Conservation (phyloP, 306 rosid species). For the Vicia villosa region DNA sequence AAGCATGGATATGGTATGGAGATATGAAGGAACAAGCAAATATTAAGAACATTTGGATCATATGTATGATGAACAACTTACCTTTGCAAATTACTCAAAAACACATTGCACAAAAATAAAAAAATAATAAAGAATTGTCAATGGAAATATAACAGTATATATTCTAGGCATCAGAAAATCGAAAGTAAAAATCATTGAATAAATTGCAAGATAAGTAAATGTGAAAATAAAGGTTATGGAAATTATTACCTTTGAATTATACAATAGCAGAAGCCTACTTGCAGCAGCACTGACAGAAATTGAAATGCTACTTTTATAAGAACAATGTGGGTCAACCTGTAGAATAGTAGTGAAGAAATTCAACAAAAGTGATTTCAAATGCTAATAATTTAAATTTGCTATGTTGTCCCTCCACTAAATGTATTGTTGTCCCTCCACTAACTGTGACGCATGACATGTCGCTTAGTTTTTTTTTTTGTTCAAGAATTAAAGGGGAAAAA, state of each 20-base stretch:
- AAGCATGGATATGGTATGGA: not conserved
- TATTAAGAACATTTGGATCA: slow-evolving; percentile 5
- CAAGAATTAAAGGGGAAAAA: slow-evolving; percentile 13
- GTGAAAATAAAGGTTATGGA: slow-evolving; percentile 27
- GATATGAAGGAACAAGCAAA: slow-evolving; percentile 26
- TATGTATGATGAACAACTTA: slow-evolving; percentile 19
- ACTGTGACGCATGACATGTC: slow-evolving; percentile 21
- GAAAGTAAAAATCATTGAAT: slow-evolving; percentile 15
- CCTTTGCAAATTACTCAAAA: slow-evolving; percentile 12
- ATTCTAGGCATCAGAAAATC: not conserved
- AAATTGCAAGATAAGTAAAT: slow-evolving; percentile 25
- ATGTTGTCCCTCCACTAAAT: slow-evolving; percentile 32
- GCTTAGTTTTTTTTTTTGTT: not conserved
- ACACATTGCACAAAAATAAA: not conserved
- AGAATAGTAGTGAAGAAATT: slow-evolving; percentile 38
- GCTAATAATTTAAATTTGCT: slow-evolving; percentile 10
- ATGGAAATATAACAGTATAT: slow-evolving; percentile 17
- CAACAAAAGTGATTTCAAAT: slow-evolving; percentile 28
- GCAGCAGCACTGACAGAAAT: slow-evolving; percentile 73
- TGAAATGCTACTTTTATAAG: slow-evolving; percentile 67
- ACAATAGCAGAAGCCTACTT: slow-evolving; percentile 76
- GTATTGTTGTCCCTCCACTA: too few relatives aligned
- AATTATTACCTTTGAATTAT: slow-evolving; percentile 71
- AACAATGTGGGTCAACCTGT: slow-evolving; percentile 98
- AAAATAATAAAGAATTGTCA: slow-evolving; percentile 1